Evolutionary conservation across 2,329 filamentous ascomycete species (phyloP), one percentile per base, ranked within the genome.

Genomic region (Xylariaceae sp.): DNA sequence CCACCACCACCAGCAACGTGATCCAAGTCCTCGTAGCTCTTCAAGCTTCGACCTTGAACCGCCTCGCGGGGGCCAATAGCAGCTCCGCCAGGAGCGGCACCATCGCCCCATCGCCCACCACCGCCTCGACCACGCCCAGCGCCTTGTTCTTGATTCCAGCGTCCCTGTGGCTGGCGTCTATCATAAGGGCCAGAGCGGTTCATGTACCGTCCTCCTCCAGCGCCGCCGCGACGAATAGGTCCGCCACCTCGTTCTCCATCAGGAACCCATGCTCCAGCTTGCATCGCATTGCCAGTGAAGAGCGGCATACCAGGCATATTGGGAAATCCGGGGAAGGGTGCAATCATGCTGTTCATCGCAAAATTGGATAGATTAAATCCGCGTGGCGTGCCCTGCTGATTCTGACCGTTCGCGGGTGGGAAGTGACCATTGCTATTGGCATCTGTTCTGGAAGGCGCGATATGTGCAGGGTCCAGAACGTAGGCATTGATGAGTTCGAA

Each of bases 1-100:
- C 84, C 81, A 31, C 84, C 87, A 28, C 78, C 74, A 12, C 83
- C 80, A 29, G 81, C 81, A 43, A 85, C 84, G 34, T 94, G 91
- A 68, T 98, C 93, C 18, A 98, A 72, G 61, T 98, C 93, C 64
- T 98, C 94, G 61, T 98, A 98, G 64, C 89, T 96, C 76, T 95
- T 95, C 51, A 98, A 69, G 47, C 87, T 95, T 43, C 93, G 81
- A 4, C 93, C 93, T 53, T 94, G 88, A 1, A 95, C 89, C 9
- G 93, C 91, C 65, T 97, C 90, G 16, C 87, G 79, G 16, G 93
- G 91, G 0, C 89, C 90, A 45, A 90, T 84, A 2, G 85, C 82
- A 26, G 85, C 81, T 18, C 79, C 85, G 30, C 86, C 85, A 37
- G 87, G 86, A 34, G 87, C 87, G 3, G 73, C 73, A 19, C 84